phyloP scores from a whole-genome alignment of 805 yeast species.

The Candida golubevii region DNA sequence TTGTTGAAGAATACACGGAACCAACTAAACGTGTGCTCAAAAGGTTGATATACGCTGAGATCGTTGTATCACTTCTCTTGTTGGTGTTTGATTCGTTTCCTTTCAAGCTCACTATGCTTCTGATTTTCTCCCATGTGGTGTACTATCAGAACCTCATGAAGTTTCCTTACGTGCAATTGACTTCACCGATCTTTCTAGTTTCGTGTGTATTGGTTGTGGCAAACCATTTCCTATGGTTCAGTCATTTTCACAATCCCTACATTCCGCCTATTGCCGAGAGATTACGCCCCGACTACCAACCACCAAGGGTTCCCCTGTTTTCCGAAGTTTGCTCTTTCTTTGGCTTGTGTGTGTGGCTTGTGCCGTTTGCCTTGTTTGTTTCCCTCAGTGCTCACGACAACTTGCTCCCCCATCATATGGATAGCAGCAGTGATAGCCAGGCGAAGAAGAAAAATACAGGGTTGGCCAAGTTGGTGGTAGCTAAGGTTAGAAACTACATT shows the following conservation, averaged over 20 bases:
- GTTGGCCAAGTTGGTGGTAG: constrained; percentile 63
- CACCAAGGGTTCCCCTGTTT: constrained; percentile 73
- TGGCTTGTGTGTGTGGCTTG: constrained; percentile 89
- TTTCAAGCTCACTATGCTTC: constrained; percentile 56
- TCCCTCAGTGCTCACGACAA: constrained; percentile 90
- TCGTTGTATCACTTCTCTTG: constrained; percentile 51
- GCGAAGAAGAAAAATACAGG: constrained; percentile 42
- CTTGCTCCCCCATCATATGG: constrained; percentile 60
- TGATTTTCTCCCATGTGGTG: constrained; percentile 64
- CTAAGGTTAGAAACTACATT: constrained; percentile 44
- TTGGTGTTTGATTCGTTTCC: constrained; percentile 80
- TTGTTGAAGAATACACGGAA: constrained; percentile 90
- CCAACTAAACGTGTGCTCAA: constrained; percentile 70
- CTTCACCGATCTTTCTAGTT: constrained; percentile 64
- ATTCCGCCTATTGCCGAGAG: constrained; percentile 66
- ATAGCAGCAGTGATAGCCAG: constrained; percentile 19
- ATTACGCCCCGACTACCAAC: constrained; percentile 52
- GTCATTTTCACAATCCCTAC: constrained; percentile 67
- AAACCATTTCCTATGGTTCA: constrained; percentile 90
- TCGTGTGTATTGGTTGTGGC: constrained; percentile 69
- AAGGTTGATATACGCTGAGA: constrained; percentile 59
- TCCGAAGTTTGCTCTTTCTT: constrained; percentile 93
- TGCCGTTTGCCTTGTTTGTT: constrained; percentile 89
- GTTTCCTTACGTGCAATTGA: constrained; percentile 79
- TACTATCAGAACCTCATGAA: constrained; percentile 72